Conservation (phyloP, 495 filamentous ascomycete species). For the Tuber magnatum region DNA sequence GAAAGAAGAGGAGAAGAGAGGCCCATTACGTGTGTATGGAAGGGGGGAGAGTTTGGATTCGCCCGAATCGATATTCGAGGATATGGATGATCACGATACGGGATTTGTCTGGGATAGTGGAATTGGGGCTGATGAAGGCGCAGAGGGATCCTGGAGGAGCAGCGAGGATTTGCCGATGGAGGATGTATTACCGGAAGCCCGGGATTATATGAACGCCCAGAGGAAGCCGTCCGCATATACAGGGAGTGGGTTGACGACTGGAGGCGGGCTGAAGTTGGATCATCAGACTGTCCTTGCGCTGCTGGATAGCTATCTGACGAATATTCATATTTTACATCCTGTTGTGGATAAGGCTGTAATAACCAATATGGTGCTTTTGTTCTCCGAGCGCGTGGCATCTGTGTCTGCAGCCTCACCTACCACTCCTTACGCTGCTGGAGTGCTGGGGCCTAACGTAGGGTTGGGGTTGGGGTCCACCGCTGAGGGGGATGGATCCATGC, state of each 20-base stretch:
- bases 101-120: slow-evolving; percentile 37
- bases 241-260: slow-evolving; percentile 38
- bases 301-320: slow-evolving; percentile 61
- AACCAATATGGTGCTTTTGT: slow-evolving; percentile 48
- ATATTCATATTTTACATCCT: slow-evolving; percentile 85
- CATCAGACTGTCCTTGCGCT: slow-evolving; percentile 55
- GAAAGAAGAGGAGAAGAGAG: slow-evolving; percentile 65
- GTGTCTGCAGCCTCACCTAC: slow-evolving; percentile 22
- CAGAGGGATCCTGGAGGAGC: slow-evolving; percentile 18
- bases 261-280: slow-evolving; percentile 60
- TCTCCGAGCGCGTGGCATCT: slow-evolving; percentile 42
- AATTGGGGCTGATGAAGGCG: slow-evolving; percentile 31
- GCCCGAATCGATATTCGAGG: slow-evolving; percentile 29
- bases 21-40: slow-evolving; percentile 67
- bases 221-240: slow-evolving; percentile 13
- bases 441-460: slow-evolving; percentile 24
- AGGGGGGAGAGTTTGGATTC: slow-evolving; percentile 64
- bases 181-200: slow-evolving; percentile 22
- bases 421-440: slow-evolving; percentile 28
- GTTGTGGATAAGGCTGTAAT: slow-evolving; percentile 59
- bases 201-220: slow-evolving; percentile 17
- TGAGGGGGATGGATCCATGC: slow-evolving; percentile 34
- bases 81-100: slow-evolving; percentile 28
- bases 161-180: slow-evolving; percentile 30
- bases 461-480: slow-evolving; percentile 26